Evolutionary conservation across 2,329 filamentous ascomycete species (phyloP).

Genomic region (Hyphodiscus sp.): DNA sequence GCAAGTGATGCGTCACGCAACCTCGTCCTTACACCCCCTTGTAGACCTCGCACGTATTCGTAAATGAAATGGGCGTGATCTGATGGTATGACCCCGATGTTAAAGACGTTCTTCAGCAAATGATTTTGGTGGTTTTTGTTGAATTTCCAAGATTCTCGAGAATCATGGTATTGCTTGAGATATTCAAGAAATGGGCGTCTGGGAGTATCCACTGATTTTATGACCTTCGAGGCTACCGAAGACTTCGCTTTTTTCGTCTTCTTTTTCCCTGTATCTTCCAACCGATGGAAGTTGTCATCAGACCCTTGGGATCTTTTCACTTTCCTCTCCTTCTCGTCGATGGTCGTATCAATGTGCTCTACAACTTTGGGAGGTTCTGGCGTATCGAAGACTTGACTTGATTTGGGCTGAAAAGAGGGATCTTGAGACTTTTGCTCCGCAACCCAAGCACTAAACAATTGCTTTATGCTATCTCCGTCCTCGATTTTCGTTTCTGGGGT

Average conservation of each 20-base stretch:
- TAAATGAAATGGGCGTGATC: slow-evolving; percentile 64
- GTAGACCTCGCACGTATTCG: slow-evolving; percentile 72
- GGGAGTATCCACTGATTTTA: not conserved
- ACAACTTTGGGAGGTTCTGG: slow-evolving; percentile 24
- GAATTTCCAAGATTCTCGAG: slow-evolving; percentile 79
- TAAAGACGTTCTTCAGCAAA: slow-evolving; percentile 76
- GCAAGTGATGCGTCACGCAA: slow-evolving; percentile 61
- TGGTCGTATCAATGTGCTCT: slow-evolving; percentile 23
- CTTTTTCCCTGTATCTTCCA: slow-evolving; percentile 12
- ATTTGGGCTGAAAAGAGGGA: slow-evolving; percentile 17
- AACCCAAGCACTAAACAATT: slow-evolving; percentile 45
- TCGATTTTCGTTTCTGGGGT: slow-evolving; percentile 54
- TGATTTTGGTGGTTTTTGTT: slow-evolving; percentile 89
- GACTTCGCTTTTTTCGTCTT: slow-evolving; percentile 15
- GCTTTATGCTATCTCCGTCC: slow-evolving; percentile 48
- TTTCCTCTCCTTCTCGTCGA: slow-evolving; percentile 26
- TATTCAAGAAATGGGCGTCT: slow-evolving; percentile 64
- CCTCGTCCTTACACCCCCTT: slow-evolving; percentile 66
- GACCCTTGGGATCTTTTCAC: slow-evolving; percentile 26
- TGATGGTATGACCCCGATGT: slow-evolving; percentile 62
- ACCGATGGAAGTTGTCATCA: slow-evolving; percentile 13
- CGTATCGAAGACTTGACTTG: slow-evolving; percentile 20
- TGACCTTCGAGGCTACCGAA: not conserved
- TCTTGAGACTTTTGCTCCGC: slow-evolving; percentile 31
- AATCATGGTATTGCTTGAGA: slow-evolving; percentile 66